phyloP scores from a whole-genome alignment of 805 yeast species.

The Hanseniaspora guilliermondii region DNA sequence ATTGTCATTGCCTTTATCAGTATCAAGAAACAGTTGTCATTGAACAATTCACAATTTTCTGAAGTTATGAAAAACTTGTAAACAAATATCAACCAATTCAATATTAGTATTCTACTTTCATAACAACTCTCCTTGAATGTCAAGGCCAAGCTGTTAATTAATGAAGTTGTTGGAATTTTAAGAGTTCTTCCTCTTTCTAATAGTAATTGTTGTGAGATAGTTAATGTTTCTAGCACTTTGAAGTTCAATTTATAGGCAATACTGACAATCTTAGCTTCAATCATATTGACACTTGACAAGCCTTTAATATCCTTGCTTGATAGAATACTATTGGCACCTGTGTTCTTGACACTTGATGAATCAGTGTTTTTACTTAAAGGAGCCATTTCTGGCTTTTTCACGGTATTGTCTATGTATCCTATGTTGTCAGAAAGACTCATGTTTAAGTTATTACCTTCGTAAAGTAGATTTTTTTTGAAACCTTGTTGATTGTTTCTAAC shows the following conservation, averaged over 20 bases:
- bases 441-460: background rate
- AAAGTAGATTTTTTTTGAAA: background rate
- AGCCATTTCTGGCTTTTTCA: background rate
- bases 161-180: constrained; percentile 28
- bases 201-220: constrained; percentile 20
- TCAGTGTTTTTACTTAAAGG: background rate
- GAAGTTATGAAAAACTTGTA: constrained; percentile 52
- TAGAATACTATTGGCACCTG: background rate
- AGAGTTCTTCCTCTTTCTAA: constrained; percentile 19
- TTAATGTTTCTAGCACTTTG: constrained; percentile 36
- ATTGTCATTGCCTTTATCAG: constrained; percentile 60
- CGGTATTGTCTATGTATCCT: constrained; percentile 9
- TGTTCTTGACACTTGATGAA: background rate
- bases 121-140: constrained; percentile 69
- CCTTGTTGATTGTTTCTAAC: background rate
- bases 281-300: background rate
- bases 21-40: constrained; percentile 60
- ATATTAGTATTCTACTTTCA: constrained; percentile 65
- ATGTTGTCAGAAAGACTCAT: background rate
- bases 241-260: constrained; percentile 28
- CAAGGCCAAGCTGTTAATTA: constrained; percentile 57
- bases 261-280: background rate
- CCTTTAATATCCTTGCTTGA: background rate
- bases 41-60: constrained; percentile 37
- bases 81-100: constrained; percentile 81